Evolutionary conservation across 1,284 basidiomycete species (phyloP), one percentile per base, ranked within the genome.

Genomic region (Marasmius sp.): DNA sequence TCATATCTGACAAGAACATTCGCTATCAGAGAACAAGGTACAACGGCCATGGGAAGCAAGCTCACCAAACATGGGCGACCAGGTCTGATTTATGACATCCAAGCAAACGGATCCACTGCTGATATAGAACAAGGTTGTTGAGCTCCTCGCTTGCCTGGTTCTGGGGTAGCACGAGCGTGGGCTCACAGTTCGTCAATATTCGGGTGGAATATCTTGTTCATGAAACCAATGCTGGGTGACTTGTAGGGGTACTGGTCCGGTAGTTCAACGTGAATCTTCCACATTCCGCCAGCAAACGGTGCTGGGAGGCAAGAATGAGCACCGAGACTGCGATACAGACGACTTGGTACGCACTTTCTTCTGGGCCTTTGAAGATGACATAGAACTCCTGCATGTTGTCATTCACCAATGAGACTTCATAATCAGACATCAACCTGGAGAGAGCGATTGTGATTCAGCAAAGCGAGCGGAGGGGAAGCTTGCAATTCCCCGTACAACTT

Each of bases 131-230:
- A 34, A 34, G 58, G 48, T 5, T 36, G 27, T 39, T 55, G 16
- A 34, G 34, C 37, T 18, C 22, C 11, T 33, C 45, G 14, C 12
- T 20, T 36, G 41, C 2, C 27, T 62, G 14, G n/a, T 7, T 22
- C 36, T 3, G 20, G 34, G 27, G 27, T 27, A 20, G 16, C 12
- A 39, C 8, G 39, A 41, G n/a, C 53, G 59, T 45, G 39, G 33
- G 75, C 91, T 72, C 71, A 95, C 92, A 96, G 78, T 76, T 98
- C 96, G 76, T 98, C 95, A 71, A 98, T 98, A 74, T 98, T 98
- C 10, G 97, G 97, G 72, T 99, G 97, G 75, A 98, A 99, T 74
- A 99, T 98, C 89, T 98, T 98, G 87, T 99, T 99, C 94, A 98
- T 97, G 79, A 99, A 99, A 1, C 97, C 97, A 69, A 99, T 99